Evolutionary conservation across 2,329 filamentous ascomycete species (phyloP), one percentile per base, ranked within the genome.

Genomic region (Fragosphaeria purpurea): DNA sequence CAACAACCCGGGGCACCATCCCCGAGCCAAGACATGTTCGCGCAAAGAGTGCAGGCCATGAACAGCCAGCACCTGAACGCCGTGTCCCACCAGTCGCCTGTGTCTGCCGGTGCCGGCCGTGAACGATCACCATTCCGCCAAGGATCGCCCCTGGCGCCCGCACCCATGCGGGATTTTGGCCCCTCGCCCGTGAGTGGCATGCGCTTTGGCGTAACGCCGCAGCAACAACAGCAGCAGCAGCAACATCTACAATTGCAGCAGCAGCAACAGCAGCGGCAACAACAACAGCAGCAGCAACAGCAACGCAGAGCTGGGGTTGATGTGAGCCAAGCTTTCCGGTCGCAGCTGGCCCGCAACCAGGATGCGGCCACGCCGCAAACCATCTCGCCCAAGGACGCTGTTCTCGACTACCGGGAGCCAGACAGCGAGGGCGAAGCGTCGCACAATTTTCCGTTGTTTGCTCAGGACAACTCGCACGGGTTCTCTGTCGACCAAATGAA

Each of bases 361-460:
- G 66, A 75, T 44, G 69, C 72, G 1, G 65, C 73, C 6, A 76
- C 75, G 0, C 75, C 84, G n/a, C 87, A 88, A 66, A 95, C 91
- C 0, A 95, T 98, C 44, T 97, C 91, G 1, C 93, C 91, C 31
- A 94, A 95, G 68, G 91, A 97, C 61, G 87, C 90, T 1, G 69
- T 95, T 53, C 70, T 96, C 46, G 90, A 96, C 53, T 95, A 90
- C 63, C 79, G 84, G 54, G 88, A 93, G 40, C 67, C 73, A 0
- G 86, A 90, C 3, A 82, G 84, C 13, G 83, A 54, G 4, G 46
- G 30, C 10, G 48, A 85, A 45, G 69, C 35, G 3, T 12, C 77
- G 5, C 22, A 22, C 22, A 80, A 80, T 53, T 80, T 85, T 59
- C 82, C 87, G 10, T 70, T 95, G 22, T 95, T 95, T 62, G 30